Conservation (phyloP, 306 rosid species). For the Chamaecrista fasciculata region DNA sequence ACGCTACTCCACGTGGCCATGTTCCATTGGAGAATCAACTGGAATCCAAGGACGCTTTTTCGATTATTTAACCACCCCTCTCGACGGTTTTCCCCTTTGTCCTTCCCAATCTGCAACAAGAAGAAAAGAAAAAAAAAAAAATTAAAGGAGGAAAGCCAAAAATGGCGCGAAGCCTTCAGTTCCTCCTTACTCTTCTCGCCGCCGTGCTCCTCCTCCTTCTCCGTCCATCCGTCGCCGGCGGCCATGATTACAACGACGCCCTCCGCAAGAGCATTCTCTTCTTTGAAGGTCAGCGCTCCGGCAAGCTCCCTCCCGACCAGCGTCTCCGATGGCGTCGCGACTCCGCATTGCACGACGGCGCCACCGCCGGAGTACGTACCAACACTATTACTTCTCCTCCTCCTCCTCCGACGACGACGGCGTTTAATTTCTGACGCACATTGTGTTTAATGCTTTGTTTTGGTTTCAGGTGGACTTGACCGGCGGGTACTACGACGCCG, state of each 20-base stretch:
- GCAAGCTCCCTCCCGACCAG: slow-evolving; percentile 75
- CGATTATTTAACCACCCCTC: slow-evolving; percentile 56
- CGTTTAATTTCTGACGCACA: slow-evolving; percentile 5
- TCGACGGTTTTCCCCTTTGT: slow-evolving; percentile 32
- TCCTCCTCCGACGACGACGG: too few species aligned
- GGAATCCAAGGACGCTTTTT: slow-evolving; percentile 82
- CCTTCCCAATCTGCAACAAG: not conserved
- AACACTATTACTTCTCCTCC: too few species aligned
- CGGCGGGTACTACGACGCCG: slow-evolving; percentile 98
- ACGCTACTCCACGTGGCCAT: slow-evolving; percentile 43
- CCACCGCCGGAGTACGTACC: slow-evolving; percentile 67
- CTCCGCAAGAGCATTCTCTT: slow-evolving; percentile 87
- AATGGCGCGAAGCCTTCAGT: slow-evolving; percentile 42
- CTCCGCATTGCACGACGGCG: slow-evolving; percentile 87
- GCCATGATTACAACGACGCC: slow-evolving; percentile 79
- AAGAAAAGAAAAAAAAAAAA: not conserved
- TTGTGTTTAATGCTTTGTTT: slow-evolving; percentile 22
- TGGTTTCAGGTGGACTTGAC: slow-evolving; percentile 64
- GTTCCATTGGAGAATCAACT: slow-evolving; percentile 28
- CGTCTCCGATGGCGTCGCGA: slow-evolving; percentile 88
- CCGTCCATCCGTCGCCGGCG: slow-evolving; percentile 27
- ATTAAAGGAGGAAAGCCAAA: too few species aligned
- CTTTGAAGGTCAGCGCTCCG: slow-evolving; percentile 99
- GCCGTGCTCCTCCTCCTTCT: slow-evolving; percentile 41
- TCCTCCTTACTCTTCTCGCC: slow-evolving; percentile 37